Evolutionary conservation across 441 rosid species (phyloP), one percentile per base, ranked within the genome.

Genomic region (Bruguiera hainesii): DNA sequence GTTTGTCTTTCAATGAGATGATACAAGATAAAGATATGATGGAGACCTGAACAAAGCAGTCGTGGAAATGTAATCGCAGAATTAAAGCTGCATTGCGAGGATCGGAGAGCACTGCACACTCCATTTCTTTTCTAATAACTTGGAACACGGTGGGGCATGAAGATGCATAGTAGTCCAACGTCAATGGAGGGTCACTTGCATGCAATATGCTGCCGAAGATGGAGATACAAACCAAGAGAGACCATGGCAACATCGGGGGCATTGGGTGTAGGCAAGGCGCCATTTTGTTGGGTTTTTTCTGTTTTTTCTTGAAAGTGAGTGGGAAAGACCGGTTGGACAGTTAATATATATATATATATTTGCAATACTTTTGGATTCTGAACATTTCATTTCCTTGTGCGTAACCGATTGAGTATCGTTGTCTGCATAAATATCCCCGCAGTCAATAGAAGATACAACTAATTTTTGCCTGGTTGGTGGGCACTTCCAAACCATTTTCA

Each of bases 401-500:
- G 71, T 68, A 70, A 69, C 25, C 35, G 60, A 61, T 86, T 72
- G 82, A 78, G 83, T 72, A 70, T 75, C 76, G 83, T 71, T 71
- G 72, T 78, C 53, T 67, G 68, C 35, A 75, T 28, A 73, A 72
- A 74, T 37, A 59, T 70, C 79, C 59, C 39, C 8, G 30, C 49
- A 82, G 97, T 85, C 94, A 83, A 93, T 69, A 79, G 88, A 67
- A 73, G 95, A 86, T 89, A 86, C 95, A 93, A 85, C 98, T 82
- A 89, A 81, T 70, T 67, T 59, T 77, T 81, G 80, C 85, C 73
- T 68, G 91, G 94, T 89, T 82, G 94, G 87, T 93, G 95, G 81
- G 87, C 71, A 37, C 65, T 72, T 81, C 59, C 49, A 75, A 71
- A 84, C 89, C 80, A 57, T 58, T 63, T 67, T 31, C 68, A 71